A percentile compares a stretch with the other conserved stretches of the same genome.
phyloP scores from a whole-genome alignment of 2,329 filamentous ascomycete species.

The Didymellaceae sp. region DNA sequence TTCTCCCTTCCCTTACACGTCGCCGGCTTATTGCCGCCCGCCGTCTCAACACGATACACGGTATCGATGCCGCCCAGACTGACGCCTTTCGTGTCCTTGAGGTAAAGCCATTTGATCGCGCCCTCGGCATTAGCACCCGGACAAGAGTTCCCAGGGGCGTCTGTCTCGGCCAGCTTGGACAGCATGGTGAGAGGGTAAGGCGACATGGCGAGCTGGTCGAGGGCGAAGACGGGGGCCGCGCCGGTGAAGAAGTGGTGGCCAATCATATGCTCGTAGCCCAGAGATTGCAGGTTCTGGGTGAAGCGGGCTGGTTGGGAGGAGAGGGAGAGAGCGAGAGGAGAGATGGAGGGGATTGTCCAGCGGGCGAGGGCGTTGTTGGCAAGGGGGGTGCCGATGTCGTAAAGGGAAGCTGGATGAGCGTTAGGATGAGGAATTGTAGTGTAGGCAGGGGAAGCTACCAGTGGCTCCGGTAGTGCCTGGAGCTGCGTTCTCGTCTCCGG shows the following conservation, averaged over 20 bases:
- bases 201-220: conserved; percentile 53
- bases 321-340: conserved; percentile 43
- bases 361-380: conserved; percentile 37
- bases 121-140: conserved; percentile 46
- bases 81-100: conserved; percentile 49
- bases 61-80: conserved; percentile 51
- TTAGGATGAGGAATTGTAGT: conserved; percentile 10
- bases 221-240: conserved; percentile 65
- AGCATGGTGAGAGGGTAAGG: conserved; percentile 50
- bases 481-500: conserved; percentile 29
- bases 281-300: conserved; percentile 34
- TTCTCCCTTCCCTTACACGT: conserved; percentile 47
- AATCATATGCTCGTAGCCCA: conserved; percentile 51
- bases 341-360: conserved; percentile 43
- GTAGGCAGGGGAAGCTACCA: conserved; percentile 27
- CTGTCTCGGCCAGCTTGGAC: conserved; percentile 58
- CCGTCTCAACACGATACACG: conserved; percentile 58
- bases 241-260: conserved; percentile 72
- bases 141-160: conserved; percentile 58
- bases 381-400: conserved; percentile 44
- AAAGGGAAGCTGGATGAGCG: conserved; percentile 40
- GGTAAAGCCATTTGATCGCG: conserved; percentile 56
- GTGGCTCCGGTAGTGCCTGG: conserved; percentile 44
- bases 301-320: conserved; percentile 27
- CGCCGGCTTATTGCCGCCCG: conserved; percentile 51